Evolutionary conservation across 176 grass and related monocot genomes (phyloP).

Genomic region (Dactylis glomerata): DNA sequence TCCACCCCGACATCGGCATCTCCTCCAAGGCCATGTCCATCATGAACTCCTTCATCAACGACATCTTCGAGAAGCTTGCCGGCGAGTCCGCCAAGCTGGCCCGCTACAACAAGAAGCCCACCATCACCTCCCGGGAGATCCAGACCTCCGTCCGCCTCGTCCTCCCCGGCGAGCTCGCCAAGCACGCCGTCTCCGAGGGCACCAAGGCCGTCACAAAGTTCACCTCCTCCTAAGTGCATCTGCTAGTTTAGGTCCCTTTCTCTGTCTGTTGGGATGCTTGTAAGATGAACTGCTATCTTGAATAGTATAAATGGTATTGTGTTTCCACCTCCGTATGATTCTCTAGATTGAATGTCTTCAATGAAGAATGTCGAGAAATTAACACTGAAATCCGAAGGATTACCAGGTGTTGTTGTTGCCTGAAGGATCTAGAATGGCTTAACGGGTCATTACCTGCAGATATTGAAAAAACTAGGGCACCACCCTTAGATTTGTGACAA

Average conservation of each 20-base stretch:
- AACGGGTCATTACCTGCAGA: neutral
- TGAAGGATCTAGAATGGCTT: neutral
- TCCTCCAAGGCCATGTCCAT: conserved; percentile 95
- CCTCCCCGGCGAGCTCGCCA: conserved; percentile 64
- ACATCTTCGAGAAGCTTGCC: conserved; percentile 83
- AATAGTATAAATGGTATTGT: no score
- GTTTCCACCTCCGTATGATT: neutral
- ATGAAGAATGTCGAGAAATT: neutral
- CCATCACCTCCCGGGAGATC: conserved; percentile 55
- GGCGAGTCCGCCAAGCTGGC: conserved; percentile 60
- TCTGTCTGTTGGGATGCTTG: neutral
- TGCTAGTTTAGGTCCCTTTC: neutral
- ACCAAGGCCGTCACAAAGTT: neutral
- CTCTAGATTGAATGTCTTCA: neutral
- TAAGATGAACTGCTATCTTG: neutral
- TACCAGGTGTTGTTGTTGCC: neutral
- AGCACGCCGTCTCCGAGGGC: conserved; percentile 42
- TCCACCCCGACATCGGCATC: conserved; percentile 80
- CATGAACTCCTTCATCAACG: conserved; percentile 95
- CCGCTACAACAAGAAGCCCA: conserved; percentile 76
- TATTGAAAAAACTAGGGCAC: neutral
- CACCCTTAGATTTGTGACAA: neutral
- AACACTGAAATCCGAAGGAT: neutral
- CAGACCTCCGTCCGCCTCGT: conserved; percentile 66
- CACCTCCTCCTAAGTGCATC: neutral